Evolutionary conservation across 2,329 filamentous ascomycete species (phyloP).

Genomic region (Fusarium subtropicale): DNA sequence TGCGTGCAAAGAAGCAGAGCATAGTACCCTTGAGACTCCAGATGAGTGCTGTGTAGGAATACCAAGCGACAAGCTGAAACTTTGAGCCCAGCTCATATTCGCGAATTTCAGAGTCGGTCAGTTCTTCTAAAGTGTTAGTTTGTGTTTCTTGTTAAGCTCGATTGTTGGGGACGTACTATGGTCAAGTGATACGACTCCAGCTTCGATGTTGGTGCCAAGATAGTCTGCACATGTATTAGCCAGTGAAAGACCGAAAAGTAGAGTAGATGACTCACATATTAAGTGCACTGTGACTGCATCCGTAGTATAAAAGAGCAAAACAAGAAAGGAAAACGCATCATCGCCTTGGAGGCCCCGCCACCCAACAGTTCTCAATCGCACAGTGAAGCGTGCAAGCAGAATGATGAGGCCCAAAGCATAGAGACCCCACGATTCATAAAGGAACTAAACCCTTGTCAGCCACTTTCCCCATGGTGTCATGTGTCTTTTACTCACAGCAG

Average conservation of each 20-base stretch:
- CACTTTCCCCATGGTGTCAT: neutral
- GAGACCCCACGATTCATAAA: conserved; percentile 49
- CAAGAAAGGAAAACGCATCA: conserved; percentile 52
- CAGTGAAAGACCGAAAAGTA: accelerated
- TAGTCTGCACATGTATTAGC: conserved; percentile 23
- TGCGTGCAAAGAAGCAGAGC: conserved; percentile 47
- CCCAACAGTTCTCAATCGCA: conserved; percentile 54
- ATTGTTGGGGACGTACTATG: neutral
- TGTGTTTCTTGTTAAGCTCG: neutral
- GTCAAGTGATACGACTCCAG: neutral
- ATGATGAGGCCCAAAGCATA: conserved; percentile 51
- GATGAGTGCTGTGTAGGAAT: conserved; percentile 52
- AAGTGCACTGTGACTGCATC: conserved; percentile 53
- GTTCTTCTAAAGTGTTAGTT: conserved; percentile 1
- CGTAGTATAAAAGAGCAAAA: conserved; percentile 51
- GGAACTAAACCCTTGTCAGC: conserved; percentile 33
- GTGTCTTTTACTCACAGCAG: neutral
- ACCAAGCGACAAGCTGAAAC: conserved; percentile 55
- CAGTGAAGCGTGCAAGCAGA: conserved; percentile 50
- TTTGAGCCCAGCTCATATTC: conserved; percentile 51
- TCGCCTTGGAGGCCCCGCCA: conserved; percentile 53
- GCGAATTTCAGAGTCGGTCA: conserved; percentile 47
- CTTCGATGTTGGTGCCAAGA: conserved; percentile 42
- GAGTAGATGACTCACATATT: conserved; percentile 42
- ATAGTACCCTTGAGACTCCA: conserved; percentile 51